Evolutionary conservation across 305 asterid species (phyloP), one percentile per base, ranked within the genome.

Genomic region (Rubia peregrina): DNA sequence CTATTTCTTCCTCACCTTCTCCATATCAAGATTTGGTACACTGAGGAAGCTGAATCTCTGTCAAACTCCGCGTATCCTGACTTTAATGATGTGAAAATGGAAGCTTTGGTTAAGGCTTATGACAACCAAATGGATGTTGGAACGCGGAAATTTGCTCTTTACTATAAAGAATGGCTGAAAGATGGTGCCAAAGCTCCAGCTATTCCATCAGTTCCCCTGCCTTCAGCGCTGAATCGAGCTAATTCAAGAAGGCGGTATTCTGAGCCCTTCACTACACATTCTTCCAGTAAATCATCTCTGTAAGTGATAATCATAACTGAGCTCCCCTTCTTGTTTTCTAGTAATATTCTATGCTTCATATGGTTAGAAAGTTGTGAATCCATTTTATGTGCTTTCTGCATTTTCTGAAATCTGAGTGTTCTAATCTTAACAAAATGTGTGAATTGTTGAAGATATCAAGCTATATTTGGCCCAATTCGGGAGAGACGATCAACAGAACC

Each of bases 1-100:
- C 75, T 91, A 60, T 88, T 91, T 76, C 92, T 89, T 10, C 98
- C 98, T 0, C 95, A 89, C 70, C 90, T 91, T 51, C 95, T 91
- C 57, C 98, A 91, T 69, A 79, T 91, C 70, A 88, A 89, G 93
- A 80, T 88, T 75, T 89, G 98, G 98, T 81, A 74, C 73, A 71
- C 74, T 7, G 85, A 78, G 38, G 89, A 91, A 80, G 81, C 85
- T 72, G 91, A 85, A 30, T 68, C 75, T 49, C 67, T 82, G 19
- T 73, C 85, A 5, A 73, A 48, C 59, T 81, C 83, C 9, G 76
- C 73, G 6, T 72, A 71, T 16, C 61, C 44, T 8, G 85, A 78
- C 22, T 65, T 19, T 24, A 77, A 77, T 68, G 87, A 77, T 67
- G 81, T 66, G 67, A 77, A 71, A 76, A 73, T 84, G 41, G 82